These are phyloP conservation scores for Lichenothelia convexa DNA, from an alignment of 495 filamentous ascomycete genomes.

Conservation along the genomic window DNA sequence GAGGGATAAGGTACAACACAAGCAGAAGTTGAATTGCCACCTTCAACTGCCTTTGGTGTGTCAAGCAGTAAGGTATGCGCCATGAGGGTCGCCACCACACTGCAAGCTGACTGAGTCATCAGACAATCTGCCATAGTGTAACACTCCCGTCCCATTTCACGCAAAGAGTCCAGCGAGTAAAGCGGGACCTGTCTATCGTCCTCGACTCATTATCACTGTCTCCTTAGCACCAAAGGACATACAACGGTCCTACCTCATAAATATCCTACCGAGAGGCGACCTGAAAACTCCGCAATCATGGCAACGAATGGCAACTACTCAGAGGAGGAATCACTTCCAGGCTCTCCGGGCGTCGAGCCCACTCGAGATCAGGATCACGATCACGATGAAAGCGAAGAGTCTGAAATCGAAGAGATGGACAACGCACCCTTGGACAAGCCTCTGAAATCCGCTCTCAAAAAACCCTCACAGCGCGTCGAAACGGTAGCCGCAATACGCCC, in stretches of 20 bases:
- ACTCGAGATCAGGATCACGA: slow-evolving; percentile 14
- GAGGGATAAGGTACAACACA: too few relatives aligned
- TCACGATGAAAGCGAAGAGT: slow-evolving; percentile 14
- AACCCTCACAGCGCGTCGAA: slow-evolving; percentile 26
- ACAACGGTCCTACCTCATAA: too few relatives aligned
- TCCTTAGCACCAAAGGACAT: not conserved
- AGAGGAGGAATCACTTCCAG: slow-evolving; percentile 40
- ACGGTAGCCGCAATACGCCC: slow-evolving; percentile 48
- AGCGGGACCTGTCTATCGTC: not conserved
- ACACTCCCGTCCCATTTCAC: too few relatives aligned
- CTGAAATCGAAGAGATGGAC: slow-evolving; percentile 26
- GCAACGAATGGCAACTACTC: slow-evolving; percentile 42
- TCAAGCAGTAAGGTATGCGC: too few relatives aligned
- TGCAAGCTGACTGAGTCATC: too few relatives aligned
- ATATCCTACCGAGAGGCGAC: too few relatives aligned
- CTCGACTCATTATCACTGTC: not conserved
- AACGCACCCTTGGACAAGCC: too few relatives aligned
- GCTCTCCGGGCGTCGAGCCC: slow-evolving; percentile 40
- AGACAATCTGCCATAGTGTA: too few relatives aligned
- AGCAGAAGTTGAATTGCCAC: too few relatives aligned
- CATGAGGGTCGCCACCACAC: too few relatives aligned
- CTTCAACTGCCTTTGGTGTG: too few relatives aligned
- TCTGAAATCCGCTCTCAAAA: slow-evolving; percentile 58
- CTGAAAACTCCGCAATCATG: slow-evolving; percentile 36
- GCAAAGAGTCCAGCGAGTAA: too few relatives aligned